Evolutionary conservation across 768 basidiomycete genomes (phyloP).

Genomic region (Tulasnella sp.): DNA sequence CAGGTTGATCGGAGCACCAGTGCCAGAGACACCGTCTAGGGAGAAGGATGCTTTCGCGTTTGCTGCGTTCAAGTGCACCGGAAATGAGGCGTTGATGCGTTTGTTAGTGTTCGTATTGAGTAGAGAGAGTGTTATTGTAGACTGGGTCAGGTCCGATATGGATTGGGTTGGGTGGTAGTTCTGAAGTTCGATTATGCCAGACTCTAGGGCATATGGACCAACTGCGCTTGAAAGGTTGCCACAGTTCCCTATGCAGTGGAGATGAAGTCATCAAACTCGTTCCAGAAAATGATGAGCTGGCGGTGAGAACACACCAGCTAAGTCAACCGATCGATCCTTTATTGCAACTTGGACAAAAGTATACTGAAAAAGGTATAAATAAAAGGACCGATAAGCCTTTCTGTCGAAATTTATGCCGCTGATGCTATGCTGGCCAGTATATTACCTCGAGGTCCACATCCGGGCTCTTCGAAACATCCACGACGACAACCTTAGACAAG

Average conservation of each 20-base stretch:
- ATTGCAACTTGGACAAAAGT: constrained; percentile 52
- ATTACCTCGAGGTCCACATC: constrained; percentile 7
- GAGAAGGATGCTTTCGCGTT: constrained; percentile 39
- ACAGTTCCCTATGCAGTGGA: constrained; percentile 11
- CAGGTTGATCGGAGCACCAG: constrained; percentile 50
- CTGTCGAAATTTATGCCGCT: no score
- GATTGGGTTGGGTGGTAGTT: neutral
- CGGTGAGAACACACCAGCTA: constrained; percentile 49
- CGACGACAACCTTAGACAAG: constrained; percentile 62
- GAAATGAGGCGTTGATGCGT: constrained; percentile 57
- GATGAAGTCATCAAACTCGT: neutral
- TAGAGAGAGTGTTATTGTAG: constrained; percentile 21
- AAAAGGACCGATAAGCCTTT: no score
- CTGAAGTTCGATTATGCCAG: constrained; percentile 31
- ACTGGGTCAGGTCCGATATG: neutral
- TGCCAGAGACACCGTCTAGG: constrained; percentile 60
- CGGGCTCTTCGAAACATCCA: constrained; percentile 22
- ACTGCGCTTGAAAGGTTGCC: constrained; percentile 27
- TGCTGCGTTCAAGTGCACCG: constrained; percentile 28
- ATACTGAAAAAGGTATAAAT: constrained; percentile 28
- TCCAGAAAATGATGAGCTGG: neutral
- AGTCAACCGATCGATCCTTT: constrained; percentile 47
- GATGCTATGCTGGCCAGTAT: no score
- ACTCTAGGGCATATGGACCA: constrained; percentile 61
- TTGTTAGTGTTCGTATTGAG: constrained; percentile 68